These are phyloP conservation scores for Paracorniculantispora psalliotae DNA, from an alignment of 2,329 filamentous ascomycete genomes.

Conservation along the genomic window DNA sequence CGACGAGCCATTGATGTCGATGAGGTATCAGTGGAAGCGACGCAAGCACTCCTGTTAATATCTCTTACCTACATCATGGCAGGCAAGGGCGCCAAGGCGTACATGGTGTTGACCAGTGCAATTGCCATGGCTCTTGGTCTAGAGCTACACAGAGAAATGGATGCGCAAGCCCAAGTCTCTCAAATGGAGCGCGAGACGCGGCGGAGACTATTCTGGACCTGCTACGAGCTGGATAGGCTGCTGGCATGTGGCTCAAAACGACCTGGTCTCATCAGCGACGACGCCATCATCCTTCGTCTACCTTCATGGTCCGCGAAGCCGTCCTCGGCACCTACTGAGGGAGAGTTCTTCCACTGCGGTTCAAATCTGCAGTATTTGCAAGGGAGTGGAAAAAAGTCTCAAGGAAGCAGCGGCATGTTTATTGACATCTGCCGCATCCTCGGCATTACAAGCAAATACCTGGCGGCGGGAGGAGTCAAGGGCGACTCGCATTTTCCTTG, in stretches of 20 bases:
- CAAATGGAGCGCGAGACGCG: conserved; percentile 69
- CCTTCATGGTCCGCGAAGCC: conserved; percentile 67
- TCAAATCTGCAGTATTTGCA: conserved; percentile 73
- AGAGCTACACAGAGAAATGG: conserved; percentile 73
- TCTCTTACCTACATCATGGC: conserved; percentile 70
- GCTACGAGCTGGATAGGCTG: conserved; percentile 83
- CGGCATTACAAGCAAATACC: conserved; percentile 76
- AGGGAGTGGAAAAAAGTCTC: conserved; percentile 62
- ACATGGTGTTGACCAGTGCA: conserved; percentile 78
- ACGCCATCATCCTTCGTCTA: conserved; percentile 67
- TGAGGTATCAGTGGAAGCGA: conserved; percentile 71
- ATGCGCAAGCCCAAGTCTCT: conserved; percentile 55
- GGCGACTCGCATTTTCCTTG: conserved; percentile 88
- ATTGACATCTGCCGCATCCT: conserved; percentile 81
- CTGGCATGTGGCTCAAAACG: conserved; percentile 75
- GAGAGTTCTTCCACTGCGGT: conserved; percentile 74
- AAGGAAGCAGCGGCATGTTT: conserved; percentile 73
- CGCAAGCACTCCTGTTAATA: conserved; percentile 72
- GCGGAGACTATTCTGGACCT: conserved; percentile 81
- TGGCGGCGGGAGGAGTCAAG: conserved; percentile 80
- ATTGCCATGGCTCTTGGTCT: conserved; percentile 80
- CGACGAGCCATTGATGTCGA: conserved; percentile 70
- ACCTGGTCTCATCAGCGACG: conserved; percentile 73
- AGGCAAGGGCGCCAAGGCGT: conserved; percentile 77
- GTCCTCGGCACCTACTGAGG: conserved; percentile 60